Conservation (phyloP, 331 rosid species). For the Erythrophleum ivorense region DNA sequence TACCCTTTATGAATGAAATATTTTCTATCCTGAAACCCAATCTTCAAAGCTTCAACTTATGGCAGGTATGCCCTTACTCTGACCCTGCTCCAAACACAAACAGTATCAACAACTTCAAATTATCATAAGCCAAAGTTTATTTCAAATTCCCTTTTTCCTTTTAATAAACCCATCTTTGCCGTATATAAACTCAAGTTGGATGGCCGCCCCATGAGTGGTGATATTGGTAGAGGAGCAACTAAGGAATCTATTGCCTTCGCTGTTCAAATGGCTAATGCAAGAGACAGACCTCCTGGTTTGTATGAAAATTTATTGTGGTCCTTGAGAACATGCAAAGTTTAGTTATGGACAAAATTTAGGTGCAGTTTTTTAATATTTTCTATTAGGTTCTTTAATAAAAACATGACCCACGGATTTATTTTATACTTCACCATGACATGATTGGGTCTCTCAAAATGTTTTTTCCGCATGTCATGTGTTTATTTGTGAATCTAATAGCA, state of each 20-base stretch:
- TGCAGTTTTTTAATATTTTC: background rate
- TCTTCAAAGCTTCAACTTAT: constrained; percentile 68
- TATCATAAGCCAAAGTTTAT: constrained; percentile 20
- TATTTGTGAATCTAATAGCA: background rate
- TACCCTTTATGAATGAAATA: constrained; percentile 71
- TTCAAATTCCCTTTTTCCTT: background rate
- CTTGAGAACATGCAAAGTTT: background rate
- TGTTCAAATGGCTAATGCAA: constrained; percentile 58
- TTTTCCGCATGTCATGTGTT: background rate
- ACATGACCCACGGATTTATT: background rate
- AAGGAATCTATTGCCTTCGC: constrained; percentile 86
- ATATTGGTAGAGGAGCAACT: constrained; percentile 91
- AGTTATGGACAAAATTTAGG: background rate
- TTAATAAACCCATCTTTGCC: background rate
- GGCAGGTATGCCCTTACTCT: constrained; percentile 70
- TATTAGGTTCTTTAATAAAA: background rate
- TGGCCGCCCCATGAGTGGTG: constrained; percentile 89
- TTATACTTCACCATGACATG: background rate
- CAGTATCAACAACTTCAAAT: background rate
- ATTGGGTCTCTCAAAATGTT: background rate
- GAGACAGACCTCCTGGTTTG: constrained; percentile 75
- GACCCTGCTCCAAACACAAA: background rate
- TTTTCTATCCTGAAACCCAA: constrained; percentile 77
- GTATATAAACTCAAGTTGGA: constrained; percentile 10
- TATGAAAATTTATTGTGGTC: background rate